Base-by-base conservation (phyloP, 169 alveolate species). In the Babesia gibsoni region DNA sequence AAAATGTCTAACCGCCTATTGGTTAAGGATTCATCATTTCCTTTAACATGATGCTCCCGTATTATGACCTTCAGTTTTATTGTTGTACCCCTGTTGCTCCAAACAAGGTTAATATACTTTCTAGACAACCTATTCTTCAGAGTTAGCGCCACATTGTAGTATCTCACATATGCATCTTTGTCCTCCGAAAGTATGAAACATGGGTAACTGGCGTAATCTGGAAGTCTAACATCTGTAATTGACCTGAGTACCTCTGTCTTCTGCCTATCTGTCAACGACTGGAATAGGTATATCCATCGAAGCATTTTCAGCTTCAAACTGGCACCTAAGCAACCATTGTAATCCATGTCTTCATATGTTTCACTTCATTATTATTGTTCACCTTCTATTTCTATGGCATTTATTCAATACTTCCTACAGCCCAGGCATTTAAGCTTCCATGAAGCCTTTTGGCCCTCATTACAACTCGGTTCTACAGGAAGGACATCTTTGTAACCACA, bases 251-350 rank as follows among this genome's bases (percentile, higher is more conserved):
- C 36, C 64, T 75, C 84, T 22, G 12, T 30, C 68, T 53, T 56
- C 72, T 75, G 84, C 35, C 54, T 67, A 18, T 50, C 72, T 50
- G 84, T 75, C 27, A 75, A 56, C 10, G 67, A 65, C 41, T 52
- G 57, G 69, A 65, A 75, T 23, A 75, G 50, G 18, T 35, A 75
- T 6, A 65, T 35, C 84, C 84, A 75, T 16, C 72, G 68, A 14
- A 58, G 65, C 16, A 49, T 36, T 27, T 25, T 1, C 14, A 27
- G 14, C 53, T 16, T 53, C 53, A n/a, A n/a, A n/a, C n/a, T n/a
- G n/a, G n/a, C n/a, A n/a, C n/a, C n/a, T n/a, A n/a, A n/a, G n/a
- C n/a, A n/a, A n/a, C n/a, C 23, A 9, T 53, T 30, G 56, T 37
- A 1, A 27, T 22, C 29, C 56, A 56, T 53, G 32, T 0, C 4